Evolutionary conservation across 768 basidiomycete species (phyloP).

Genomic region (Kwoniella dendrophila): DNA sequence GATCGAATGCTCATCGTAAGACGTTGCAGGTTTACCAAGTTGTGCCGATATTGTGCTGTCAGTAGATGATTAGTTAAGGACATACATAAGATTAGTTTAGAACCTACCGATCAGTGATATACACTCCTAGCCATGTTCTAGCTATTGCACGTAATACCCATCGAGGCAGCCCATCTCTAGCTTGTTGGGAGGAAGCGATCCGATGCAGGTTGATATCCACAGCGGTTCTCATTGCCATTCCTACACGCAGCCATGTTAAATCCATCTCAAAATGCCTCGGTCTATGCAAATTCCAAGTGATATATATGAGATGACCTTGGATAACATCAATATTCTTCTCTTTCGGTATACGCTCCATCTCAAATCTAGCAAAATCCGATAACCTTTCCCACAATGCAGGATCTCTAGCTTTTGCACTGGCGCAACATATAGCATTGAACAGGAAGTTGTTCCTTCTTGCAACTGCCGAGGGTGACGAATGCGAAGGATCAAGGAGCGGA

Average conservation of each 20-base stretch:
- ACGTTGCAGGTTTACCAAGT: conserved; percentile 36
- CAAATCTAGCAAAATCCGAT: conserved; percentile 37
- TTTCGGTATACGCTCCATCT: conserved; percentile 44
- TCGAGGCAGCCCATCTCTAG: conserved; percentile 26
- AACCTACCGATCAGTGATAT: conserved; percentile 29
- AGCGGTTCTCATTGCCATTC: conserved; percentile 36
- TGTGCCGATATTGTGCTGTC: conserved; percentile 29
- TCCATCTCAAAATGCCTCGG: conserved; percentile 46
- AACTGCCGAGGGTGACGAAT: conserved; percentile 30
- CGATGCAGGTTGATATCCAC: conserved; percentile 48
- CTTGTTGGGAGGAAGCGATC: conserved; percentile 30
- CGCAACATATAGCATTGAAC: conserved; percentile 50
- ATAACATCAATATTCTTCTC: conserved; percentile 49
- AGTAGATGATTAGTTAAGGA: not conserved
- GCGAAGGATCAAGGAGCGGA: conserved; percentile 32
- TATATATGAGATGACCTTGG: conserved; percentile 42
- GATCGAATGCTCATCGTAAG: conserved; percentile 29
- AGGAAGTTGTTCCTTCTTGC: conserved; percentile 46
- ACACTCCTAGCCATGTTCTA: conserved; percentile 39
- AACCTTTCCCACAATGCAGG: conserved; percentile 34
- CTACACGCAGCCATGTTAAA: conserved; percentile 40
- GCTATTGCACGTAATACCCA: conserved; percentile 34
- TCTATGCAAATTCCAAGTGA: conserved; percentile 44
- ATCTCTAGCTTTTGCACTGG: conserved; percentile 36
- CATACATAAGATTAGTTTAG: not conserved